phyloP scores from a whole-genome alignment of 768 basidiomycete species.

The Tephrocybe sp. region DNA sequence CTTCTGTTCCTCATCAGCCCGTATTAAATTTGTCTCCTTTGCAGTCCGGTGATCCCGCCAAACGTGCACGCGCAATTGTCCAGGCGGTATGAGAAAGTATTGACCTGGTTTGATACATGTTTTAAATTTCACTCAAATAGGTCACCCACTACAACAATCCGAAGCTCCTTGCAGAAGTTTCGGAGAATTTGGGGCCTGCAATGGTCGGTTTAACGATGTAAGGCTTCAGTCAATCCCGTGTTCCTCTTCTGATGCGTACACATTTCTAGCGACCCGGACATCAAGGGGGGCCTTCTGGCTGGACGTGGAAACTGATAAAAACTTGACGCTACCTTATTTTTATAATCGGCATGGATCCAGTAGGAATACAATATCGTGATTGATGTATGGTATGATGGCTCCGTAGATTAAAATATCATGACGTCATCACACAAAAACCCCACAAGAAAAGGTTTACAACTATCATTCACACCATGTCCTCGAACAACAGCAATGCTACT shows the following conservation, averaged over 20 bases:
- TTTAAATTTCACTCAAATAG: slow-evolving; percentile 31
- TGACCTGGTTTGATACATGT: slow-evolving; percentile 1
- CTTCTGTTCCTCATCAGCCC: not conserved
- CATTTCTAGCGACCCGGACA: slow-evolving; percentile 52
- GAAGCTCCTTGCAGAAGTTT: slow-evolving; percentile 86
- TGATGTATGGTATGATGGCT: not conserved
- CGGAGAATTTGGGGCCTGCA: slow-evolving; percentile 81
- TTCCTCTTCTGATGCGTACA: not conserved
- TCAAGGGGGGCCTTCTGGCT: slow-evolving; percentile 72
- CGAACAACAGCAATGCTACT: not conserved
- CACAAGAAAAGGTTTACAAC: not conserved
- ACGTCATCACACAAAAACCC: slow-evolving; percentile 11
- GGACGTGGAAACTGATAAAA: slow-evolving; percentile 60
- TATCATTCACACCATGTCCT: slow-evolving; percentile 2
- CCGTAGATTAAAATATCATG: slow-evolving; percentile 2
- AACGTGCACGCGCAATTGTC: slow-evolving; percentile 92
- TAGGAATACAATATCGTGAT: not conserved
- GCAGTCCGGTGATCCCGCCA: slow-evolving; percentile 89
- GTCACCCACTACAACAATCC: slow-evolving; percentile 96
- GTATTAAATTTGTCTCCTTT: slow-evolving; percentile 1
- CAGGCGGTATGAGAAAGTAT: slow-evolving; percentile 64
- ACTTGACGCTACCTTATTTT: not conserved
- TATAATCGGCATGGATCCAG: not conserved
- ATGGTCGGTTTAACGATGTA: slow-evolving; percentile 94
- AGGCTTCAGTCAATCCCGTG: slow-evolving; percentile 26